Evolutionary conservation across 306 rosid species (phyloP), one percentile per base, ranked within the genome.

Genomic region (Cucurbita pepo): DNA sequence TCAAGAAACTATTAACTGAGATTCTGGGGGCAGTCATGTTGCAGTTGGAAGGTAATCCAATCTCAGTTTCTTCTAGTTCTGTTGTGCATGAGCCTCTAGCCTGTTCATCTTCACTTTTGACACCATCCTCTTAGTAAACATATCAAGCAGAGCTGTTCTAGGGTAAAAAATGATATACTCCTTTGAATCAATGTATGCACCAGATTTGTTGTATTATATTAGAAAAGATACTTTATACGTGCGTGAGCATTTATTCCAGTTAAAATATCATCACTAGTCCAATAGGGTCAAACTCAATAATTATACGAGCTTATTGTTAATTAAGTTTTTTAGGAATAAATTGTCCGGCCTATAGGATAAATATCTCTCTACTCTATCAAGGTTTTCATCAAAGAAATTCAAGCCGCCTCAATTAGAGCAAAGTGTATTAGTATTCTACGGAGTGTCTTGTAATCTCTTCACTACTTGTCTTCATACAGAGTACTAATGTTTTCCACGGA

Each of bases 21-120:
- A 82, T 95, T 70, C 76, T 91, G 41, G 96, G 83, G 71, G 72
- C 83, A 25, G 80, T 89, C 69, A 88, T 91, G 99, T 63, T 91
- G 81, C 91, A 91, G 62, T 77, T 95, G 80, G 96, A 91, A 78
- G 90, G 87, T 34, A 85, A 52, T 77, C 90, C 92, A 10, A 84
- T 95, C 76, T 71, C 85, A 15, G 82, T 91, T 75, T 86, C 91
- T 76, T 82, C 99, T 52, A 86, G 86, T 78, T 87, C 96, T 2
- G 99, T 95, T 9, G 92, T 95, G 76, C 99, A 91, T 56, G 96
- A 95, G 81, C 95, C 97, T 51, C 77, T 88, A 15, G 87, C 88
- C 54, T 69, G 96, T 30, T 71, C 97, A 59, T 88, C 98, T 25
- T 71, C 92, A n/a, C 81, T 91, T 52, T 72, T 86, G 85, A 89